Evolutionary conservation across 257 asterid species (phyloP), one percentile per base, ranked within the genome.

Genomic region (Paulownia fortunei): DNA sequence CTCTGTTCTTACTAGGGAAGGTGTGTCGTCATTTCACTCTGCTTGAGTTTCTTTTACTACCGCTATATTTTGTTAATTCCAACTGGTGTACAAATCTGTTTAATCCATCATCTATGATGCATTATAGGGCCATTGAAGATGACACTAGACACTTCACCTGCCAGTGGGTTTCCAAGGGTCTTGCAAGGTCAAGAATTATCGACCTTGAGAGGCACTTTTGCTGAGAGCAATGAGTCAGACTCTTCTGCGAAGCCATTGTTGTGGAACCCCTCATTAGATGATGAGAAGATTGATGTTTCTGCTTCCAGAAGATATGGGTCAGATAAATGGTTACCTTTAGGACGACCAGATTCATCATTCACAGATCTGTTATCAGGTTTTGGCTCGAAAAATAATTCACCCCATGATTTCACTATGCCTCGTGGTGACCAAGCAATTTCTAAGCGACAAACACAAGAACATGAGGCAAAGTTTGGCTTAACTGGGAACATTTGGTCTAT

Each of bases 1-100:
- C 60, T 90, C 98, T 19, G 93, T 86, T 59, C 97, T 93, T 69
- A 89, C 92, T 8, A 88, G 92, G 72, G 99, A 93, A 88, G 98
- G 99, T 80, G 3, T 13, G 79, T 21, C 89, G 59, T 8, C 60
- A 56, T 59, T 59, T 51, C 6, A 19, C 72, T 66, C 62, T 75
- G 76, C 76, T 59, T 18, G 42, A 71, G 39, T 30, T 37, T 51
- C 74, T 73, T 62, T 18, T 72, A 13, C 18, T 47, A 21, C 42
- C 73, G 23, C 63, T 64, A 62, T 63, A 26, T 78, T 54, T 65
- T 66, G 52, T 11, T 12, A 26, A 27, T 62, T 13, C 54, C 74
- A 24, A 52, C 19, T 51, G 30, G 56, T 76, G 11, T 11, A 10
- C 6, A 54, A 67, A 54, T 77, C 62, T 73, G 67, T 67, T 62